Percentiles rank a stretch among this genome's conserved stretches.
Evolutionary conservation across 2,329 filamentous ascomycete species (phyloP).

Genomic region (Mollisiaceae sp.): DNA sequence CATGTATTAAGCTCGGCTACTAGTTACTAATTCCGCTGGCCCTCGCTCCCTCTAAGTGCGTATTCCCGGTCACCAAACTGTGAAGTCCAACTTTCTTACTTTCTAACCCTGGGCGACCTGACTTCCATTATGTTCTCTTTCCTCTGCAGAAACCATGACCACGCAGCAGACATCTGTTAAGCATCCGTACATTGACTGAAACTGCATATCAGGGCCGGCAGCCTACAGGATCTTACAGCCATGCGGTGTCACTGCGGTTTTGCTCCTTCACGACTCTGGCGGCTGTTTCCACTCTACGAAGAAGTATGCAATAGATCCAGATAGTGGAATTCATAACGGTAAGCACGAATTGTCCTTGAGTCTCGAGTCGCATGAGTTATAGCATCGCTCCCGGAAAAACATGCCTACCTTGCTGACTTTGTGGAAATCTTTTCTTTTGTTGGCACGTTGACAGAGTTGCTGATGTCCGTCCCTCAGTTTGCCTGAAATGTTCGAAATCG

Average conservation of each 20-base stretch:
- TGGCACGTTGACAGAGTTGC: conserved; percentile 8
- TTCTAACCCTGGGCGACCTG: neutral
- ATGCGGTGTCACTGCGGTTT: conserved; percentile 31
- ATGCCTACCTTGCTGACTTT: neutral
- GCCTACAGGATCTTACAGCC: conserved; percentile 31
- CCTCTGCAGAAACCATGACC: conserved; percentile 7
- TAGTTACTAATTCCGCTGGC: neutral
- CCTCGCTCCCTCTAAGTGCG: neutral
- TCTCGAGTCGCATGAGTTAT: conserved; percentile 14
- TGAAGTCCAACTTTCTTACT: neutral
- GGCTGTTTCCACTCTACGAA: conserved; percentile 29
- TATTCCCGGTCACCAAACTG: neutral
- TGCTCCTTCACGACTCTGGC: conserved; percentile 19
- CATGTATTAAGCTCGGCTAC: conserved; percentile 1
- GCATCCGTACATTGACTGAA: neutral
- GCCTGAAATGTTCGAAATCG: conserved; percentile 59
- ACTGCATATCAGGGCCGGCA: conserved; percentile 27
- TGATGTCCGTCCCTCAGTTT: conserved; percentile 29
- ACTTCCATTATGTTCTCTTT: conserved; percentile 7
- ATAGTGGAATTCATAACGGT: conserved; percentile 20
- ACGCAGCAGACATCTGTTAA: neutral
- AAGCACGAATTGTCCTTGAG: conserved; percentile 18
- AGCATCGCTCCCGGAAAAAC: conserved; percentile 14
- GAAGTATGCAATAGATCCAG: conserved; percentile 18
- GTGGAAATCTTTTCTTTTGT: neutral